Base-by-base conservation (phyloP, 371 early-diverging fungal species). In the Cladochytrium tenue region DNA sequence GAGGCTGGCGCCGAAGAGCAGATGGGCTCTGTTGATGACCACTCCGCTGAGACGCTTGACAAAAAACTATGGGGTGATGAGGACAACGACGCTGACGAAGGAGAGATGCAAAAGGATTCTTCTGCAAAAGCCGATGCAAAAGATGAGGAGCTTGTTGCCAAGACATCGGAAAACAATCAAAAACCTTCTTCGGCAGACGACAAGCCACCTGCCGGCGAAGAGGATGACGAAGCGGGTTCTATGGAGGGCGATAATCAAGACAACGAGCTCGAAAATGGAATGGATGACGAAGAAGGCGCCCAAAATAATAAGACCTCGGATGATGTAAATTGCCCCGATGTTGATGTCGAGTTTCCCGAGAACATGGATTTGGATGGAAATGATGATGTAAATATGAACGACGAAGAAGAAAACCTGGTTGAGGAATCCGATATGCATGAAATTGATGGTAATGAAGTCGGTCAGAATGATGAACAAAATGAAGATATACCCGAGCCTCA, bases 21-120 rank as follows among this genome's bases (percentile, higher is more conserved):
- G 68, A 89, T 96, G 77, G 96, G 95, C 27, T 90, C 95, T 60
- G 85, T 94, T 1, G 95, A 94, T 66, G 87, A 88, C 32, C 88
- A 92, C 66, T 89, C 93, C 62, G 92, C 92, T 0, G 91, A 95
- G 60, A 92, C 91, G 2, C 88, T 98, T 26, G 98, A 98, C 69
- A 95, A 97, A 67, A 94, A 95, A 84, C 87, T 98, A 88, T 98
- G 98, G 98, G 88, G 90, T 28, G 84, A 89, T n/a, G 85, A 88
- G 55, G 83, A 87, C n/a, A 30, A 60, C 20, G 58, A 61, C n/a
- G n/a, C n/a, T n/a, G n/a, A 3, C 5, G 2, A n/a, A 28, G 32
- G 53, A 33, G n/a, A 3, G 55, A 53, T 17, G 7, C 32, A 15
- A 32, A 43, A 43, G 43, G 43, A 43, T 20, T 43, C 43, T 43